These are phyloP conservation scores for Athelia psychrophila DNA, from an alignment of 1,284 basidiomycete species.

Conservation along the genomic window DNA sequence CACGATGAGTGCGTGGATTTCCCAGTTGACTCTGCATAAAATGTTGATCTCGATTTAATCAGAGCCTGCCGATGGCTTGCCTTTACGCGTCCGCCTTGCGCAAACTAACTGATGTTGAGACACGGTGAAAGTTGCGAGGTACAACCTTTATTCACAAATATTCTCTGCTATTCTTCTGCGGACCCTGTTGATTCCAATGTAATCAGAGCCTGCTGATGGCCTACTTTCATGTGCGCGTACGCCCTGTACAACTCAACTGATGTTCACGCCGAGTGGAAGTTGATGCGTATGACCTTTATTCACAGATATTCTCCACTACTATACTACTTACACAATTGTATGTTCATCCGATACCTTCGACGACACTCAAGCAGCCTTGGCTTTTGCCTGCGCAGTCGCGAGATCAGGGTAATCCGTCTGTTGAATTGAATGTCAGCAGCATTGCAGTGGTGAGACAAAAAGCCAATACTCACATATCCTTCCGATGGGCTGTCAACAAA, in stretches of 20 bases:
- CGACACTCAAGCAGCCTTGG: too few species aligned
- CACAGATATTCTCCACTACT: too few species aligned
- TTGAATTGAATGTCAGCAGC: too few species aligned
- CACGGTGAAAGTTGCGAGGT: background rate
- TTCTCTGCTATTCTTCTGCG: too few species aligned
- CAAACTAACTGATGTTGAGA: background rate
- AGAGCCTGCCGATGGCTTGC: slow-evolving; percentile 1
- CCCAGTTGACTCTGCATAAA: background rate
- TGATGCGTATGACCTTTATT: background rate
- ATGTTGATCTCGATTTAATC: background rate
- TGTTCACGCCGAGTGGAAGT: background rate
- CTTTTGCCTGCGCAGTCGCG: too few species aligned
- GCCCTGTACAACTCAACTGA: background rate
- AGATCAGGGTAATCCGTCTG: too few species aligned
- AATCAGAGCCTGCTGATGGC: background rate
- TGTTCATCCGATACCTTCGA: too few species aligned
- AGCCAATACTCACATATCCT: too few species aligned
- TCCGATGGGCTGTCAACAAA: too few species aligned
- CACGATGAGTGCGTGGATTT: slow-evolving; percentile 20
- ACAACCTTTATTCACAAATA: background rate
- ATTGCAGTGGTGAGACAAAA: too few species aligned
- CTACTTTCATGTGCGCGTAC: background rate
- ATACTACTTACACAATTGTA: too few species aligned
- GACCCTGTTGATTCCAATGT: background rate
- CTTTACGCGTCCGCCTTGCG: background rate